Conservation (phyloP, 2,329 filamentous ascomycete species). For the Colletotrichum tropicale region DNA sequence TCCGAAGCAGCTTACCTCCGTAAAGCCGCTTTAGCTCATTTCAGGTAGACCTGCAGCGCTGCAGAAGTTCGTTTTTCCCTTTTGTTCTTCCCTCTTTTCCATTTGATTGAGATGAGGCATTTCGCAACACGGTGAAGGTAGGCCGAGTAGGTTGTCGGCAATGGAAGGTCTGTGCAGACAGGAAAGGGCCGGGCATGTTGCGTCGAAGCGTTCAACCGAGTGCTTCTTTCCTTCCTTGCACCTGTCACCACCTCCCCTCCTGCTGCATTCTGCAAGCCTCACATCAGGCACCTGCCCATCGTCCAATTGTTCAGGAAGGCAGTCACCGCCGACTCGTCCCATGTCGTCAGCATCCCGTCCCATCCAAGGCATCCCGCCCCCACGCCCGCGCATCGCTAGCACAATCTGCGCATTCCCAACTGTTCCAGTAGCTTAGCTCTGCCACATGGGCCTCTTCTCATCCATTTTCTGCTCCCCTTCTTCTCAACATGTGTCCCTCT, state of each 20-base stretch:
- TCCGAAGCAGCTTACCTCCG: neutral
- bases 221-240: neutral
- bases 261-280: neutral
- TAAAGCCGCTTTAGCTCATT: neutral
- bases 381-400: neutral
- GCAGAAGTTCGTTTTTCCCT: neutral
- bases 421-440: neutral
- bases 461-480: neutral
- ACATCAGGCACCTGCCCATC: neutral
- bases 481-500: neutral
- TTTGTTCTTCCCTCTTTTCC: neutral
- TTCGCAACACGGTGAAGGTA: neutral
- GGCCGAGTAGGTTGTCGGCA: neutral
- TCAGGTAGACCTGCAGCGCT: neutral
- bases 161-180: neutral
- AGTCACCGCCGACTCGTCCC: constrained; percentile 7
- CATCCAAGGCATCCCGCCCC: neutral
- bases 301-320: neutral
- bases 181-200: neutral
- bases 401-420: neutral
- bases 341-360: constrained; percentile 13
- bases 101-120: neutral
- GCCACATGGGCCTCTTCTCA: neutral
- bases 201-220: neutral
- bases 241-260: neutral